Conservation (phyloP, 352 stramenopile species). For the Phytophthora agathidicida region DNA sequence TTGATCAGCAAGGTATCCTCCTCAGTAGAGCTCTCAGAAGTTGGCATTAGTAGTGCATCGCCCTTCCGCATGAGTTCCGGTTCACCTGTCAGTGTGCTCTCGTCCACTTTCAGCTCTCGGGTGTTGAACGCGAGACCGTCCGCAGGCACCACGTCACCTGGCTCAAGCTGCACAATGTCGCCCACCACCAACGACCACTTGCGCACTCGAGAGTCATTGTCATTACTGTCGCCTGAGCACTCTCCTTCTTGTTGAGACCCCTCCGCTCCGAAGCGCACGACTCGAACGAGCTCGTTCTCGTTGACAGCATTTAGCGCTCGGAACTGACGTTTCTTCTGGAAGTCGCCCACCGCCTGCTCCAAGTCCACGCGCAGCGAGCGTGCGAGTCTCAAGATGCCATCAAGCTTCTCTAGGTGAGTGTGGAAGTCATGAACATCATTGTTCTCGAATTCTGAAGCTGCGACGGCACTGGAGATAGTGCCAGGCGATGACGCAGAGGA, state of each 20-base stretch:
- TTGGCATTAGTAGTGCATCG: conserved; percentile 54
- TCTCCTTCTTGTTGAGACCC: neutral
- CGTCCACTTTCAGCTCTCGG: conserved; percentile 84
- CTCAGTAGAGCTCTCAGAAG: neutral
- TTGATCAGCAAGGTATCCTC: conserved; percentile 4
- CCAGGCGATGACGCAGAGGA: conserved; percentile 7
- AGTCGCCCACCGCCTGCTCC: conserved; percentile 76
- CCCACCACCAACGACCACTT: conserved; percentile 86
- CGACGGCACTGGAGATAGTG: conserved; percentile 18
- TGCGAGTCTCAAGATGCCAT: conserved; percentile 51
- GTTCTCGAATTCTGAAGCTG: conserved; percentile 2
- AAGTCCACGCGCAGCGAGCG: conserved; percentile 42
- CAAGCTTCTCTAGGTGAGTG: conserved; percentile 41
- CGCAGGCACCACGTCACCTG: conserved; percentile 86
- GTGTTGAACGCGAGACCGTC: conserved; percentile 84
- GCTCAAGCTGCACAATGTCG: conserved; percentile 76
- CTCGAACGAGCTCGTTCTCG: conserved; percentile 72
- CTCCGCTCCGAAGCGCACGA: conserved; percentile 45
- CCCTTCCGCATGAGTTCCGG: conserved; percentile 81
- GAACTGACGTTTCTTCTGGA: conserved; percentile 91
- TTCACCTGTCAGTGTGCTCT: conserved; percentile 90
- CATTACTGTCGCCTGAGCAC: neutral
- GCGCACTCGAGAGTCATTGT: conserved; percentile 43
- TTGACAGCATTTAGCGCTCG: conserved; percentile 75
- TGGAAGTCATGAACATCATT: conserved; percentile 7